phyloP scores from a whole-genome alignment of 2,329 filamentous ascomycete genomes.

The Aureobasidium sp. region DNA sequence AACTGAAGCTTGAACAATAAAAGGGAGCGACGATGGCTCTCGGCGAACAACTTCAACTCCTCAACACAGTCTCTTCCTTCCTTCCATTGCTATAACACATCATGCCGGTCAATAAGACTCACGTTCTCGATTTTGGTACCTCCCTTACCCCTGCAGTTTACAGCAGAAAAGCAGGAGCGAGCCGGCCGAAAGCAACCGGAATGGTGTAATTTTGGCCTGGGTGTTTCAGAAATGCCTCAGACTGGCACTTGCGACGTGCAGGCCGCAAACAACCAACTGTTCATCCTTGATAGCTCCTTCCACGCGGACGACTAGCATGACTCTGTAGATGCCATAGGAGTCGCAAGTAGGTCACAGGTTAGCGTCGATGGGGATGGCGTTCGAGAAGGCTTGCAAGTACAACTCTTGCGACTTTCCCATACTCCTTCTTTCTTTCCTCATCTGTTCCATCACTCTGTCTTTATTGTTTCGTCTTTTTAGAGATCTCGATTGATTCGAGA shows the following conservation, averaged over 20 bases:
- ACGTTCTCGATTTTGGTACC: neutral
- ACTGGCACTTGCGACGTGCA: neutral
- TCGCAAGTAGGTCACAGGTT: neutral
- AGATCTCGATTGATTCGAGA: neutral
- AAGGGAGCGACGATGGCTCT: neutral
- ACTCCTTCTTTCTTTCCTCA: neutral
- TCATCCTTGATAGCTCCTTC: neutral
- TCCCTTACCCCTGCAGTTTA: neutral
- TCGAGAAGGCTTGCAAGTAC: neutral
- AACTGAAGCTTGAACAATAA: neutral
- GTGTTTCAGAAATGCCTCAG: conserved; percentile 1
- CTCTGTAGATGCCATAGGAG: neutral
- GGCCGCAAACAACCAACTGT: neutral
- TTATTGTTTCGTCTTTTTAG: neutral
- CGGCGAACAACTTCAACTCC: neutral
- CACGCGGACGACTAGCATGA: neutral
- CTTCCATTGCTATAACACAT: neutral
- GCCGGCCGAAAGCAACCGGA: neutral
- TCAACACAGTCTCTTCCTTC: neutral
- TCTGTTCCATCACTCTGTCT: neutral
- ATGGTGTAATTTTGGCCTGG: neutral
- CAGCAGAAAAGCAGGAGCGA: neutral
- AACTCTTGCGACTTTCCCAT: neutral
- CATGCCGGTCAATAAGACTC: neutral
- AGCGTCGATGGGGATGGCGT: neutral